A percentile compares a stretch with the other conserved stretches of the same genome.
These are phyloP conservation scores for Manihot esculenta DNA, from an alignment of 441 rosid genomes.

Conservation along the genomic window DNA sequence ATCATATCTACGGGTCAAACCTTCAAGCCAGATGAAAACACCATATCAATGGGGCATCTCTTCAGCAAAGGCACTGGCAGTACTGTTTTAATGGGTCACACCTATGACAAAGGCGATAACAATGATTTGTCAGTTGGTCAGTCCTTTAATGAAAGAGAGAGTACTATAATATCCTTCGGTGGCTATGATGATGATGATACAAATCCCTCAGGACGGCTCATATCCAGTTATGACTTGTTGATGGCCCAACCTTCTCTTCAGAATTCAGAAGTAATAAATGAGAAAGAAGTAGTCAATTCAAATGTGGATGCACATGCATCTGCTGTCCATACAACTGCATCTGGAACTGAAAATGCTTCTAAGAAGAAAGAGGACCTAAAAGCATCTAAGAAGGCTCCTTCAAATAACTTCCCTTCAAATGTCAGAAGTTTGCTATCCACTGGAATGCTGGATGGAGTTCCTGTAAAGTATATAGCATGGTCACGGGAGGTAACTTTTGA, in stretches of 20 bases:
- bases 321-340: conserved; percentile 26
- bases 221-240: conserved; percentile 49
- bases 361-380: conserved; percentile 56
- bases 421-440: conserved; percentile 79
- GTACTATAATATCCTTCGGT: conserved; percentile 69
- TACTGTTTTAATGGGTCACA: conserved; percentile 33
- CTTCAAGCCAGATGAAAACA: conserved; percentile 43
- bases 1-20: conserved; percentile 51
- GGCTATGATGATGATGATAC: conserved; percentile 57
- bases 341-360: conserved; percentile 36
- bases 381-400: conserved; percentile 44
- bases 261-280: conserved; percentile 28
- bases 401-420: conserved; percentile 74
- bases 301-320: conserved; percentile 29
- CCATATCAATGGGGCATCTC: conserved; percentile 43
- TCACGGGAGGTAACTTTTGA: conserved; percentile 61
- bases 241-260: conserved; percentile 43
- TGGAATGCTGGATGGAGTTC: conserved; percentile 80
- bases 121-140: conserved; percentile 33
- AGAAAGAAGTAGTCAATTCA: conserved; percentile 35
- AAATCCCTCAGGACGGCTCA: conserved; percentile 44
- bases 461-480: conserved; percentile 75
- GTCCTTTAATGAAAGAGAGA: conserved; percentile 43
- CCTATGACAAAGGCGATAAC: conserved; percentile 31
- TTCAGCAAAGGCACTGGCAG: conserved; percentile 40